A percentile compares a stretch with the other conserved stretches of the same genome.
phyloP scores from a whole-genome alignment of 2,329 filamentous ascomycete species.

The Pseudopithomyces chartarum region DNA sequence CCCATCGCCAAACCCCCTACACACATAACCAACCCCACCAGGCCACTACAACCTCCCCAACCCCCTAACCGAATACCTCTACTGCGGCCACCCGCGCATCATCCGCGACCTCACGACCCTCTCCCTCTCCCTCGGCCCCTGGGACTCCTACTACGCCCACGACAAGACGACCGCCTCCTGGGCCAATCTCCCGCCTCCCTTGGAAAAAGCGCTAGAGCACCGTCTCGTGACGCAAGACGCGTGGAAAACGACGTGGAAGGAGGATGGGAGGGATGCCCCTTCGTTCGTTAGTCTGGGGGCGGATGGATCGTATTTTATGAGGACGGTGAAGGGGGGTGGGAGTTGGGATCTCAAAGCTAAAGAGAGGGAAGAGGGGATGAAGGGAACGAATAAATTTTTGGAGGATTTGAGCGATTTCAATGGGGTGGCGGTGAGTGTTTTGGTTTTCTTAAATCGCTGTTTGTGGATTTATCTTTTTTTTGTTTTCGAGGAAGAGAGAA shows the following conservation, averaged over 20 bases:
- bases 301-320: constrained; percentile 39
- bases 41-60: constrained; percentile 41
- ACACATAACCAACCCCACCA: neutral
- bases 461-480: too few species aligned
- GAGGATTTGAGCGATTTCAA: constrained; percentile 27
- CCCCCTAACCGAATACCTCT: constrained; percentile 34
- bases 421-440: constrained; percentile 28
- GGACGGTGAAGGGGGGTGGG: constrained; percentile 36
- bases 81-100: constrained; percentile 28
- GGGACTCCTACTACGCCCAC: constrained; percentile 37
- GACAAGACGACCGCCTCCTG: constrained; percentile 32
- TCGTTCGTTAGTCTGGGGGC: constrained; percentile 36
- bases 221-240: constrained; percentile 30
- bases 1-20: neutral
- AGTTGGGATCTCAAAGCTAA: constrained; percentile 36
- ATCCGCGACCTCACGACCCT: constrained; percentile 33
- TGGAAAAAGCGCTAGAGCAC: constrained; percentile 32
- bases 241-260: constrained; percentile 33
- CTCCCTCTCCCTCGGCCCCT: constrained; percentile 34
- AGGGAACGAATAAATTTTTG: constrained; percentile 34
- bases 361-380: constrained; percentile 28
- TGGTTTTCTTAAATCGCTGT: too few species aligned
- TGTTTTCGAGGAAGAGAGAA: neutral
- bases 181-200: constrained; percentile 30
- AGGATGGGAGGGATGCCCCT: constrained; percentile 30